Evolutionary conservation across 2,329 filamentous ascomycete genomes (phyloP), one percentile per base, ranked within the genome.

Genomic region (Botrytis tulipae): DNA sequence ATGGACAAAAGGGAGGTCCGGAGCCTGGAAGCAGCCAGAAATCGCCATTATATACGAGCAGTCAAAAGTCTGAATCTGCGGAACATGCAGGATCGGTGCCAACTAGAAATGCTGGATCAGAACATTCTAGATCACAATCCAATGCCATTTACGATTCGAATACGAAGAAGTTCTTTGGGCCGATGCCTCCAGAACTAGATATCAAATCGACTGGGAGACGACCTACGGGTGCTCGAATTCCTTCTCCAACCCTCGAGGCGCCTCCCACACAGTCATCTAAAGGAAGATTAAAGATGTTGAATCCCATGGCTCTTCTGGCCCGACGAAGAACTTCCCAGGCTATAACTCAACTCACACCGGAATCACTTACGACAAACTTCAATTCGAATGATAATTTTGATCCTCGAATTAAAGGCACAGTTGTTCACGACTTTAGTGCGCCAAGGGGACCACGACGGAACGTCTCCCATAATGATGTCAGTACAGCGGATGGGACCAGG

Each of bases 381-480:
- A 77, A 70, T 69, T 75, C 66, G 77, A 85, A 42, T 77, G 82
- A 63, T 81, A 82, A 35, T 79, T 90, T 91, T 77, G 89, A 91
- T 77, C 89, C 89, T 29, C 85, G 88, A 16, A 92, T 92, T 76
- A 86, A 85, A 78, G 90, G 88, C 67, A 92, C 87, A 12, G 84
- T 86, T 65, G 86, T 91, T 68, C 90, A 92, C 79, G 90, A 90
- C 80, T 92, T 91, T 77, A 91, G 89, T 78, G 88, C 87, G 0
- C 89, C 89, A 1, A 83, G 88, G 68, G 59, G 69, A 46, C 85
- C 84, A 37, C 85, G 83, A 74, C 85, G 81, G 63, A 80, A 83
- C 42, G 75, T 83, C 5, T 81, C 82, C 37, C 82, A 76, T 42
- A 76, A 74, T 69, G 78, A 80, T 77, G 70, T 76, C 10, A 74